phyloP scores from a whole-genome alignment of 768 basidiomycete genomes.

The Butyriboletus loyo region DNA sequence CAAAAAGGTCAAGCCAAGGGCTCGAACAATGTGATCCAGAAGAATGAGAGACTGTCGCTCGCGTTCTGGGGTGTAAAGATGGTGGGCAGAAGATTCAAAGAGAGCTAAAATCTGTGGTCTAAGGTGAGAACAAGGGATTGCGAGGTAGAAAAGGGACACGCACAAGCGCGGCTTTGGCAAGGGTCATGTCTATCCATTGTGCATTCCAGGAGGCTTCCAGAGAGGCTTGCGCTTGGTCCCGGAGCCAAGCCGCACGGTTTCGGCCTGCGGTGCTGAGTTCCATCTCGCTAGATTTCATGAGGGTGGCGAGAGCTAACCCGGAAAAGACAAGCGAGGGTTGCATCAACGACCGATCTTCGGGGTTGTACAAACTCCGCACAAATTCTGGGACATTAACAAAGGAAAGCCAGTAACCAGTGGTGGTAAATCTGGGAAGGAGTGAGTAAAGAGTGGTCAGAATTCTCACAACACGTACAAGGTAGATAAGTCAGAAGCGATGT shows the following conservation, averaged over 20 bases:
- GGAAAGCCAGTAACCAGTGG: slow-evolving; percentile 63
- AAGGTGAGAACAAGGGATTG: slow-evolving; percentile 10
- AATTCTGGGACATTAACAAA: slow-evolving; percentile 63
- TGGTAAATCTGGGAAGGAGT: slow-evolving; percentile 48
- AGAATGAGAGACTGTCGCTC: slow-evolving; percentile 50
- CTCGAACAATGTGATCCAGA: slow-evolving; percentile 64
- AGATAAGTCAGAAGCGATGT: slow-evolving; percentile 48
- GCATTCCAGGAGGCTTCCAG: slow-evolving; percentile 50
- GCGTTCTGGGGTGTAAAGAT: slow-evolving; percentile 55
- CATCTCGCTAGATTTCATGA: slow-evolving; percentile 70
- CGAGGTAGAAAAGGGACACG: slow-evolving; percentile 15
- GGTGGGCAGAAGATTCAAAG: slow-evolving; percentile 75
- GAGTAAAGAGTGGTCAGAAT: slow-evolving; percentile 2
- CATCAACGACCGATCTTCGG: slow-evolving; percentile 51
- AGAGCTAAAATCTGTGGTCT: slow-evolving; percentile 63
- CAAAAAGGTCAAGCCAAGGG: slow-evolving; percentile 50
- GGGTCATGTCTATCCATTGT: slow-evolving; percentile 55
- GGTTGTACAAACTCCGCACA: slow-evolving; percentile 47
- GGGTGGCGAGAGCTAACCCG: slow-evolving; percentile 63
- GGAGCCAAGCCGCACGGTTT: slow-evolving; percentile 53
- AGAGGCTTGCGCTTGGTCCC: slow-evolving; percentile 52
- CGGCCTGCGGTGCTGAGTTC: slow-evolving; percentile 56
- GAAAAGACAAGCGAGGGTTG: slow-evolving; percentile 73
- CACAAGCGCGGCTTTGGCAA: slow-evolving; percentile 74
- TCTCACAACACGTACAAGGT: slow-evolving; percentile 42